Evolutionary conservation across 768 basidiomycete species (phyloP).

Genomic region (Clathrus columnatus): DNA sequence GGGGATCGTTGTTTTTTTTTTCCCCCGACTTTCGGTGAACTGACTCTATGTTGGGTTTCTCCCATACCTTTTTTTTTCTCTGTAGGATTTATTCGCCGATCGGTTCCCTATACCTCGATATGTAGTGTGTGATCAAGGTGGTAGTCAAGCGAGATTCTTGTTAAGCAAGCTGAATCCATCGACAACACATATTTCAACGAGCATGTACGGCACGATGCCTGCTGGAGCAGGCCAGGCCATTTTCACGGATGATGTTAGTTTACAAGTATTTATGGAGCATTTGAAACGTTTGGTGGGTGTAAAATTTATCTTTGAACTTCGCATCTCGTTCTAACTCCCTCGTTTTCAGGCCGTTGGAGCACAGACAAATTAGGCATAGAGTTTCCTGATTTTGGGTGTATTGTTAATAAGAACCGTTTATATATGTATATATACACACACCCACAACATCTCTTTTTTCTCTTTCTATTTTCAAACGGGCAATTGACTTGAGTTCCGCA

Average conservation of each 20-base stretch:
- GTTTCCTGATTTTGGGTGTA: neutral
- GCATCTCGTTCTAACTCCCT: neutral
- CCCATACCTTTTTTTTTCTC: neutral
- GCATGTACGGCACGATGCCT: slow-evolving; percentile 77
- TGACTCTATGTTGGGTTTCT: neutral
- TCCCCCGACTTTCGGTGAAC: neutral
- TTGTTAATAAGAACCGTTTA: no score
- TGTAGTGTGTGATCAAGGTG: slow-evolving; percentile 95
- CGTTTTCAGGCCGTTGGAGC: slow-evolving; percentile 51
- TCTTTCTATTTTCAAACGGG: no score
- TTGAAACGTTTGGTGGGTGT: slow-evolving; percentile 67
- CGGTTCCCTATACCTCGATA: slow-evolving; percentile 97
- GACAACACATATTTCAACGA: slow-evolving; percentile 91
- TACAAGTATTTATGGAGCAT: slow-evolving; percentile 98
- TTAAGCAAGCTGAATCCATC: slow-evolving; percentile 94
- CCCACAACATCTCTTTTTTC: no score
- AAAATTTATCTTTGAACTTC: neutral
- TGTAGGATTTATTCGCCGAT: slow-evolving; percentile 85
- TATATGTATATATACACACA: no score
- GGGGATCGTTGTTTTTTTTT: slow-evolving; percentile 11
- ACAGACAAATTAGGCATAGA: slow-evolving; percentile 43
- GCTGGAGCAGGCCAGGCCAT: slow-evolving; percentile 79
- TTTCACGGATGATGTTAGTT: slow-evolving; percentile 97
- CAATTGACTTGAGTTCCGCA: no score
- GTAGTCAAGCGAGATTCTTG: slow-evolving; percentile 96